phyloP scores from a whole-genome alignment of 345 rosid genomes.

The Syzygium jambos region DNA sequence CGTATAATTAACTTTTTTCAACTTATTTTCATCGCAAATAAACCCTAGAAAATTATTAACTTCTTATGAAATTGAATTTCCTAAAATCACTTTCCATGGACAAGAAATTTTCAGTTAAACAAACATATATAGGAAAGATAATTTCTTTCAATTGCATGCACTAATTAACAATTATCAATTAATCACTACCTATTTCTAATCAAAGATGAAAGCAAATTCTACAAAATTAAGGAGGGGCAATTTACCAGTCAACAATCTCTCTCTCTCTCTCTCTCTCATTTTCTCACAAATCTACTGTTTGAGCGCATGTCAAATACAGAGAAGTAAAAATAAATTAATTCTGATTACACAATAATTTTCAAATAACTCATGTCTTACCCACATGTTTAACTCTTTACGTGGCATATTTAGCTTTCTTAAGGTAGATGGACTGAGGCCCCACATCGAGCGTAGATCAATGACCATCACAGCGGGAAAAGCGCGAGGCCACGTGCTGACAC shows the following conservation, averaged over 20 bases:
- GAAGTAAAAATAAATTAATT: not conserved
- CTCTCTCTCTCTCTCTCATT: not conserved
- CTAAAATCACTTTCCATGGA: not conserved
- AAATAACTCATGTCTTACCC: not conserved
- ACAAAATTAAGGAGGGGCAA: not conserved
- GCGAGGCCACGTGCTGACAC: not conserved
- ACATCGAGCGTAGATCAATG: not conserved
- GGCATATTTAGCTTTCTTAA: not conserved
- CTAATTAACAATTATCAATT: not conserved
- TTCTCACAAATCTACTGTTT: not conserved
- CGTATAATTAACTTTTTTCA: not conserved
- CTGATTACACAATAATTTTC: not conserved
- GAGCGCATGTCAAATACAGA: not conserved
- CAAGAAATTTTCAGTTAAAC: not conserved
- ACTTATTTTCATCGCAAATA: not conserved
- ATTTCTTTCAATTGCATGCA: not conserved
- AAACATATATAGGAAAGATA: not conserved
- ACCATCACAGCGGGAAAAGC: not conserved
- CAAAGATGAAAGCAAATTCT: not conserved
- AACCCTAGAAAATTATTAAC: not conserved
- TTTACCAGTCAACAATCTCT: not conserved
- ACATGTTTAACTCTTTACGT: not conserved
- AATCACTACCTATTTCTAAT: not conserved
- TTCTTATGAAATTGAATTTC: not conserved
- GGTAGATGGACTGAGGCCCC: not conserved